Evolutionary conservation across 495 filamentous ascomycete genomes (phyloP), one percentile per base, ranked within the genome.

Genomic region (Neurospora sp.): DNA sequence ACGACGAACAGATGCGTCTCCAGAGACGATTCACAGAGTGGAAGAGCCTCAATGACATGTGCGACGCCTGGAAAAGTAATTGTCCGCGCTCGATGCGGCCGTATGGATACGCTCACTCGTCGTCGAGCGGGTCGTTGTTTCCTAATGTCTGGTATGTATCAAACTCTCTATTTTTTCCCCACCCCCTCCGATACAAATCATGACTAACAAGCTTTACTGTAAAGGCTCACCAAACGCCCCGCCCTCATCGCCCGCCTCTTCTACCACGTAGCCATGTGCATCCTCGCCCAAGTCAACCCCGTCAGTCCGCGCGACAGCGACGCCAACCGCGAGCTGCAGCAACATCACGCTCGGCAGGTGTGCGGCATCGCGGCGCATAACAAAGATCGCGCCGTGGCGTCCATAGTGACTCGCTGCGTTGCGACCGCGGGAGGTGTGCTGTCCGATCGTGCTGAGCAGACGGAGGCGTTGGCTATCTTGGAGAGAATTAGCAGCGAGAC

Each of bases 341-440:
- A 90, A 70, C 84, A 85, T 61, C 92, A 98, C 79, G 89, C 93
- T 5, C 88, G 91, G 73, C 88, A 93, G 75, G 89, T 96, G 48
- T 98, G 94, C 76, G 96, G 95, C 37, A 95, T 98, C 74, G 88
- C 90, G 5, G 92, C 94, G 0, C 93, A 96, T 77, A 88, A 91
- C 71, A 91, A 92, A 79, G 94, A 97, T 76, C 85, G 89, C 79
- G 92, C 91, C 44, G 89, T 97, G 44, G 89, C 91, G 3, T 90
- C 87, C 72, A 89, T 96, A 35, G 92, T 91, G 40, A 85, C 94
- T 40, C 90, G 91, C 12, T 93, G 91, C 38, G 85, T 98, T 27
- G 89, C 89, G 40, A 90, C 94, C 66, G 94, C 92, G 18, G 91
- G 91, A n/a, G 90, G 92, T 78, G 91, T 87, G 41, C 81, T 98